A percentile compares a stretch with the other conserved stretches of the same genome.
Evolutionary conservation across 306 rosid species (phyloP).

Genomic region (Argentina anserina): DNA sequence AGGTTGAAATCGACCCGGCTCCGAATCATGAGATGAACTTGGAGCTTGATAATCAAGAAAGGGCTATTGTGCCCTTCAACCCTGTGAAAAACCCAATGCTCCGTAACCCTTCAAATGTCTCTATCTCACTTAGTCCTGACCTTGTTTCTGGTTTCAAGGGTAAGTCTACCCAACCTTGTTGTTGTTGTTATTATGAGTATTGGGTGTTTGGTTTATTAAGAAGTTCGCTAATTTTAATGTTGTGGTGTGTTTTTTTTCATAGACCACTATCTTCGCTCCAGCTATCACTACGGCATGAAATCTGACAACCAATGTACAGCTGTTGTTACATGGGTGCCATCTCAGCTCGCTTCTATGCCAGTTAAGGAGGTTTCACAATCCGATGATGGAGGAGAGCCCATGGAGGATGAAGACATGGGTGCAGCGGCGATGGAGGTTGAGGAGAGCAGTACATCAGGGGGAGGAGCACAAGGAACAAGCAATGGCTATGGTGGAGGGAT

Average conservation of each 20-base stretch:
- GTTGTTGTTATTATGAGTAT: too few species aligned
- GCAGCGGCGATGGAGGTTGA: constrained; percentile 57
- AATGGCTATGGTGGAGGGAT: constrained; percentile 25
- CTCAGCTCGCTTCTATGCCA: not conserved
- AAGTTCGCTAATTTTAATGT: not conserved
- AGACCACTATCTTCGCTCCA: constrained; percentile 41
- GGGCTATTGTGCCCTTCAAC: constrained; percentile 70
- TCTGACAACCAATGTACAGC: constrained; percentile 34
- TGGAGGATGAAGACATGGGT: constrained; percentile 53
- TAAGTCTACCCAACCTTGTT: too few species aligned
- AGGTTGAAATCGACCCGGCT: constrained; percentile 2
- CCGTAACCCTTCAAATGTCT: constrained; percentile 36
- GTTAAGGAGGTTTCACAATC: not conserved
- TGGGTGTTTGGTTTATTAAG: not conserved
- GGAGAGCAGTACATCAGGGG: not conserved
- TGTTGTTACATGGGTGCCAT: constrained; percentile 70
- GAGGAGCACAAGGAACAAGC: constrained; percentile 12
- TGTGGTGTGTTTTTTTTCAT: constrained; percentile 8
- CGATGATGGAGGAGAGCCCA: constrained; percentile 26
- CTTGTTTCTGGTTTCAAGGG: constrained; percentile 54
- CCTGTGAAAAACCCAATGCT: constrained; percentile 28
- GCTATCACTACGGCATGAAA: constrained; percentile 6
- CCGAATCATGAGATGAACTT: not conserved
- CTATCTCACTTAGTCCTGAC: constrained; percentile 45
- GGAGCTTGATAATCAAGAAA: constrained; percentile 44